Percentiles rank a stretch among this genome's conserved stretches.
These are phyloP conservation scores for Volvariella volvacea DNA, from an alignment of 1,284 basidiomycete species.

Conservation along the genomic window DNA sequence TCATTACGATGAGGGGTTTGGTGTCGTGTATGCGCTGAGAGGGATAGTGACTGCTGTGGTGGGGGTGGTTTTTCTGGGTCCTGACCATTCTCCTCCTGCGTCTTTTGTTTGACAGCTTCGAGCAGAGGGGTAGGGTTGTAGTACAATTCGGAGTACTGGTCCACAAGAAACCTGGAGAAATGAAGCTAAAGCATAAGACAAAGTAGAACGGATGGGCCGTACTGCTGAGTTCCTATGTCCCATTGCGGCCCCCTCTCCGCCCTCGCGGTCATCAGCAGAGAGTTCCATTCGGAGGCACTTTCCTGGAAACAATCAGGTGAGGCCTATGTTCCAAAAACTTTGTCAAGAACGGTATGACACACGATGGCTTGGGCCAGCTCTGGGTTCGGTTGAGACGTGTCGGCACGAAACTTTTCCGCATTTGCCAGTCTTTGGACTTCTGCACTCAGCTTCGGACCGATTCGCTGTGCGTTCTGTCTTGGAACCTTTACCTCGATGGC, in stretches of 20 bases:
- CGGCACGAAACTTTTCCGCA: slow-evolving; percentile 41
- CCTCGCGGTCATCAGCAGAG: slow-evolving; percentile 65
- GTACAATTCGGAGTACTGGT: slow-evolving; percentile 58
- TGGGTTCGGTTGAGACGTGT: slow-evolving; percentile 55
- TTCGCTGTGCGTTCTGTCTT: slow-evolving; percentile 64
- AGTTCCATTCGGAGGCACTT: slow-evolving; percentile 80
- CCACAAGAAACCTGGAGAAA: slow-evolving; percentile 57
- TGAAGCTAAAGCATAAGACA: slow-evolving; percentile 6
- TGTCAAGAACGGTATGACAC: slow-evolving; percentile 18
- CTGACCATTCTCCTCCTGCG: slow-evolving; percentile 30
- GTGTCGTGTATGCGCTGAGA: slow-evolving; percentile 18
- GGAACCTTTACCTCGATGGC: slow-evolving; percentile 61
- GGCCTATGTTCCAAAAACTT: neutral
- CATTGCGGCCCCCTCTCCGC: slow-evolving; percentile 78
- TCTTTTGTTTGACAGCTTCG: slow-evolving; percentile 34
- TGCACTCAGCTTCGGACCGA: slow-evolving; percentile 53
- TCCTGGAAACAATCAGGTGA: slow-evolving; percentile 39
- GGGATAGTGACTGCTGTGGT: slow-evolving; percentile 19
- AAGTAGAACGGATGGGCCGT: slow-evolving; percentile 12
- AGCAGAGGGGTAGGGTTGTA: slow-evolving; percentile 51
- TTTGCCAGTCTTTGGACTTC: slow-evolving; percentile 52
- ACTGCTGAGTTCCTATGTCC: slow-evolving; percentile 83
- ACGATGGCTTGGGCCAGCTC: slow-evolving; percentile 62
- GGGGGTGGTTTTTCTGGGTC: slow-evolving; percentile 20
- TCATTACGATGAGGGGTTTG: slow-evolving; percentile 24